These are phyloP conservation scores for Larix kaempferi DNA, from an alignment of 75 land plant genomes.

Conservation along the genomic window DNA sequence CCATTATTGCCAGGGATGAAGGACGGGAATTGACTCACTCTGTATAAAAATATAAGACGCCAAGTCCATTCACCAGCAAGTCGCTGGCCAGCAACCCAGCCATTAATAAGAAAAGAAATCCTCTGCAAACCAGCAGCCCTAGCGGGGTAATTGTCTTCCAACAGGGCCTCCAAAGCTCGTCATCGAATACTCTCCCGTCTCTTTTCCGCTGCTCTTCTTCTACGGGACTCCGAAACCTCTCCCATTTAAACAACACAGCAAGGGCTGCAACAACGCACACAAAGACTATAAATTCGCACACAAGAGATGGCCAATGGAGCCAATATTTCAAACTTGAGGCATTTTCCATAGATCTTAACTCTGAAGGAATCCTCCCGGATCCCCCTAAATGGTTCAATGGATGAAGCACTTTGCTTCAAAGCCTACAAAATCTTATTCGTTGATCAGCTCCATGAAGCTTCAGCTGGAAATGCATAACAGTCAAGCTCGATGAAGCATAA, in stretches of 20 bases:
- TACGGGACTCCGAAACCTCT: constrained; percentile 36
- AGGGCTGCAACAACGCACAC: constrained; percentile 24
- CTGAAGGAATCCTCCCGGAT: too few species aligned
- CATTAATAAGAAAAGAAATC: constrained; percentile 43
- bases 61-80: constrained; percentile 40
- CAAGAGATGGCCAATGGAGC: constrained; percentile 51
- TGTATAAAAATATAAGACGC: constrained; percentile 77
- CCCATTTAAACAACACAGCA: constrained; percentile 36
- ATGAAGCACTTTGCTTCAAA: too few species aligned
- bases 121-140: constrained; percentile 68
- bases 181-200: constrained; percentile 34
- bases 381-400: too few species aligned
- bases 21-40: constrained; percentile 43
- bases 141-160: constrained; percentile 55
- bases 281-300: constrained; percentile 39
- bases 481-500: too few species aligned
- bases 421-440: too few species aligned
- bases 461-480: too few species aligned
- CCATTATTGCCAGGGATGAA: too few species aligned
- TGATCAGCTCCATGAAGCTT: too few species aligned
- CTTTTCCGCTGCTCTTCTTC: constrained; percentile 23
- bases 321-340: constrained; percentile 27
- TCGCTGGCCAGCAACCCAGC: constrained; percentile 19
- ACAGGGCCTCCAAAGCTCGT: constrained; percentile 78
- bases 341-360: background rate